These are phyloP conservation scores for Sarocladiaceae sp. DNA, from an alignment of 2,329 filamentous ascomycete genomes.

Conservation along the genomic window DNA sequence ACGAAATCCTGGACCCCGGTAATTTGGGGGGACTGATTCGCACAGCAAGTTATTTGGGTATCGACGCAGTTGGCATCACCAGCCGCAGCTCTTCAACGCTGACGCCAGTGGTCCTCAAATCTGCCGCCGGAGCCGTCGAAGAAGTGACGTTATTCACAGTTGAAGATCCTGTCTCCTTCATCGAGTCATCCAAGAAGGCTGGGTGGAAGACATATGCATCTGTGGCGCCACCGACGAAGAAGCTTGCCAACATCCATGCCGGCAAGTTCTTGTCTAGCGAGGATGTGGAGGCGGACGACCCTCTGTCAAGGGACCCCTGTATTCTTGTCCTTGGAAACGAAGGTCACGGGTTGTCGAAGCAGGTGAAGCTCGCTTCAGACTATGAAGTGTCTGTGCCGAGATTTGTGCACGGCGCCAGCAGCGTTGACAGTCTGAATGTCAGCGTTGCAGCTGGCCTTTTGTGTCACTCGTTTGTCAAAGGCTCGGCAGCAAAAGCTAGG, in stretches of 20 bases:
- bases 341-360: conserved; percentile 65
- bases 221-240: conserved; percentile 43
- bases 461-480: conserved; percentile 62
- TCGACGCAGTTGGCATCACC: conserved; percentile 76
- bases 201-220: conserved; percentile 87
- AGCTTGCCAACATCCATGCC: conserved; percentile 27
- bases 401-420: conserved; percentile 42
- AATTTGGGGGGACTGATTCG: conserved; percentile 89
- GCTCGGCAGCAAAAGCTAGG: conserved; percentile 11
- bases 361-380: conserved; percentile 63
- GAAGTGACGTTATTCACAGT: conserved; percentile 70
- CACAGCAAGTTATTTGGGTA: conserved; percentile 85
- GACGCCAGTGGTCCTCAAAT: conserved; percentile 76
- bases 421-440: conserved; percentile 89
- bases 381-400: conserved; percentile 61
- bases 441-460: conserved; percentile 81
- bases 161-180: conserved; percentile 62
- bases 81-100: conserved; percentile 69
- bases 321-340: conserved; percentile 83
- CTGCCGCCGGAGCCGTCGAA: conserved; percentile 84
- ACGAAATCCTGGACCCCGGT: conserved; percentile 77
- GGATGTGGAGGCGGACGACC: conserved; percentile 44
- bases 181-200: conserved; percentile 59
- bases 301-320: conserved; percentile 58
- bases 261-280: conserved; percentile 46